Evolutionary conservation across 192 early-diverging fungal species (phyloP).

Genomic region (Chytriomyces confervae): DNA sequence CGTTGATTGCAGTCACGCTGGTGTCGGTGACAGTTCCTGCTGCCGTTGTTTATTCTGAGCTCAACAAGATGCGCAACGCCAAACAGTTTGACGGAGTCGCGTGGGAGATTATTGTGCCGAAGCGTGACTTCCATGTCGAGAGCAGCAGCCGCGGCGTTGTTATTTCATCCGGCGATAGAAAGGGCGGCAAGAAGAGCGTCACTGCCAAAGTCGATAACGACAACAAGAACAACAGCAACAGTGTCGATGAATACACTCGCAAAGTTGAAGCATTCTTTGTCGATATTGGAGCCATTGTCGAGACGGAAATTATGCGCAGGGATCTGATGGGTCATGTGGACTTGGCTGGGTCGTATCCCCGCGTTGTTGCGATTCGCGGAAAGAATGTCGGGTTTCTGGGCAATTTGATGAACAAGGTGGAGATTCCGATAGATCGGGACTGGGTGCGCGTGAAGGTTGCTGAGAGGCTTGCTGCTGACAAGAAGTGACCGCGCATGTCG

Average conservation of each 20-base stretch:
- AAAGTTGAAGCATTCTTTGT: slow-evolving; percentile 14
- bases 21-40: slow-evolving; percentile 1
- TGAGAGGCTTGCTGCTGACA: neutral
- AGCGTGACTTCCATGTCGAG: slow-evolving; percentile 5
- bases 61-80: slow-evolving; percentile 23
- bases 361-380: slow-evolving; percentile 13
- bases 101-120: slow-evolving; percentile 19
- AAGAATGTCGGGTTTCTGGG: slow-evolving; percentile 25
- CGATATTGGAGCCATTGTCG: slow-evolving; percentile 28
- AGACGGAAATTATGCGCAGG: slow-evolving; percentile 32
- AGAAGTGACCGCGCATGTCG: neutral
- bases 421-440: slow-evolving; percentile 24
- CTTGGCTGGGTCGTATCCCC: neutral
- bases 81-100: slow-evolving; percentile 21
- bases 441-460: slow-evolving; percentile 20
- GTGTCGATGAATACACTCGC: neutral
- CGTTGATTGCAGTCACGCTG: neutral
- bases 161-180: neutral
- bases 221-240: neutral
- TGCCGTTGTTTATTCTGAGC: slow-evolving; percentile 14
- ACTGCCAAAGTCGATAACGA: neutral
- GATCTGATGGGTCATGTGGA: slow-evolving; percentile 29
- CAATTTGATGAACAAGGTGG: slow-evolving; percentile 5
- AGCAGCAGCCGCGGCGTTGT: neutral
- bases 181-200: neutral